Evolutionary conservation across 176 grass and related monocot genomes (phyloP).

Genomic region (Elaeis guineensis): DNA sequence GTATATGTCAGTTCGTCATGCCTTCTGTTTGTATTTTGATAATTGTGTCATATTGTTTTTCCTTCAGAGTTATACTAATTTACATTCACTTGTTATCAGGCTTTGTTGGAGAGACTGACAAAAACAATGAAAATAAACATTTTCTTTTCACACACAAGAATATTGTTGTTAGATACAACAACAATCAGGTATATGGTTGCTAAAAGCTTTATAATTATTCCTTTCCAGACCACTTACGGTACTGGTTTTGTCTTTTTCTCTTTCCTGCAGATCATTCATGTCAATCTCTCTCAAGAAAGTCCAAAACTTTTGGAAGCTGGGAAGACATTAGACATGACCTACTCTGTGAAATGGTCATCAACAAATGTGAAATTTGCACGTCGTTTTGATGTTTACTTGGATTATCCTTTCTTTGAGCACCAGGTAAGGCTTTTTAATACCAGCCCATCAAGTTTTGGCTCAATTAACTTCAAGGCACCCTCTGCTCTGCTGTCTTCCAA

Average conservation of each 20-base stretch:
- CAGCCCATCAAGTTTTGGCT: too few relatives aligned
- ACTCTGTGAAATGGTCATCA: conserved; percentile 77
- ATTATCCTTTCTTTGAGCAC: conserved; percentile 96
- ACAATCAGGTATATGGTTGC: conserved; percentile 55
- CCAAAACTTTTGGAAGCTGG: conserved; percentile 94
- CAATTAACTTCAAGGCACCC: too few relatives aligned
- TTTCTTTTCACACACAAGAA: conserved; percentile 90
- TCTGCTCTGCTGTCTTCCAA: too few relatives aligned
- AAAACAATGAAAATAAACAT: conserved; percentile 70
- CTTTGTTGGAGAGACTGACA: conserved; percentile 85
- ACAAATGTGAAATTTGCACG: conserved; percentile 87
- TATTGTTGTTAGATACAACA: conserved; percentile 71
- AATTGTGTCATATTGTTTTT: conserved; percentile 16
- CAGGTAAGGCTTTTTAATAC: conserved; percentile 44
- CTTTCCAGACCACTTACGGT: background rate
- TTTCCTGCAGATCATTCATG: conserved; percentile 67
- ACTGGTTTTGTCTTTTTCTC: conserved; percentile 12
- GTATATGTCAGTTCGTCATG: conserved; percentile 18
- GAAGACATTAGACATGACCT: conserved; percentile 90
- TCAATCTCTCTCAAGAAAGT: conserved; percentile 89
- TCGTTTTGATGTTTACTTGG: conserved; percentile 96
- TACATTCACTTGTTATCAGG: conserved; percentile 36
- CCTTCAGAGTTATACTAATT: conserved; percentile 3
- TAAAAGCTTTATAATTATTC: background rate
- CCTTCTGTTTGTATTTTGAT: conserved; percentile 4